Base-by-base conservation (phyloP, 108 stramenopile genomes). In the Pseudonitzschia multiseries region DNA sequence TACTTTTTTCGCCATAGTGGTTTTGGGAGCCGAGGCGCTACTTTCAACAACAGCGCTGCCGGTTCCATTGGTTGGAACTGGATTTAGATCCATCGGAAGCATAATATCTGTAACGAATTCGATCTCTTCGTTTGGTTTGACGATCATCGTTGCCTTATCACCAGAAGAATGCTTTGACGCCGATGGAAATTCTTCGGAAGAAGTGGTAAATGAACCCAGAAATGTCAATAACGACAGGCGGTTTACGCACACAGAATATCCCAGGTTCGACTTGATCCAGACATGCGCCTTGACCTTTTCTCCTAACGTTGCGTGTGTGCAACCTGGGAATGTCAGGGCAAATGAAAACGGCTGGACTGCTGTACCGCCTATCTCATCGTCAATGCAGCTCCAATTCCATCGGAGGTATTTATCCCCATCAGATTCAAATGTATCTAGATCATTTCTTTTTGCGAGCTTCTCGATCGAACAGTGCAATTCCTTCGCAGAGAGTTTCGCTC, bases 341-440 rank as follows among this genome's bases (percentile, higher is more conserved):
- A 94, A 94, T 13, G 87, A 85, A 65, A 94, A 85, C 2, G 93
- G 93, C 21, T 87, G 77, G 4, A 46, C 59, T 13, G 71, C 14
- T 15, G 14, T 56, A 12, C 61, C 33, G 32, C 36, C 20, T 29
- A 71, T 70, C 1, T 62, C 61, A 73, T 79, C 86, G 48, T 87
- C 67, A 2, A 67, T 52, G 52, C 56, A 74, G 9, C 76, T 60
- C 21, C 60, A 65, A 42, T 78, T 36, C 85, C 85, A 86, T 15
- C 36, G 61, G 61, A 62, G 15, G 61, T 10, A 56, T 24, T 26
- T 22, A 1, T 56, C 24, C 6, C 9, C 54, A 9, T 22, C 54
- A 22, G 24, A 31, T 70, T 82, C 61, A 8, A 80, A 26, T 18
- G 42, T 28, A 28, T 51, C 67, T 17, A 67, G 57, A 22, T 53